Base-by-base conservation (phyloP, 2,329 filamentous ascomycete species). In the Colletotrichum tabaci region DNA sequence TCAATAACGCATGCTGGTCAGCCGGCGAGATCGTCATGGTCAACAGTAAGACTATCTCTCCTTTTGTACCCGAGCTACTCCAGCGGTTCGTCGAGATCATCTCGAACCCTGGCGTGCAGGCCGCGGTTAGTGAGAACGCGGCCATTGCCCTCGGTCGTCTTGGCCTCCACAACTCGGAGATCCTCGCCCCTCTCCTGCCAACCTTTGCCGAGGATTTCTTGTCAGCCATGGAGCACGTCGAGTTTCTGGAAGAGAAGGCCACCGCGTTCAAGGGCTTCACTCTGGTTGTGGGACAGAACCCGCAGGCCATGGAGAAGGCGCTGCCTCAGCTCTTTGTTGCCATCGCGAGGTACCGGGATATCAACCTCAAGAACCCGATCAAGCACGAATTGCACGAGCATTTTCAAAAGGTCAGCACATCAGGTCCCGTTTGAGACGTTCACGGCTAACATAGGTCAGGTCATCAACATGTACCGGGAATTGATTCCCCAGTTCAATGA, bases 1-100 rank as follows among this genome's bases (percentile, higher is more conserved):
- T 98, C 71, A 99, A 98, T 87, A 99, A 99, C 79, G 96, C 96
- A 26, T 98, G 96, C 84, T 99, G 96, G 96, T 97, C 95, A 8
- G 92, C 91, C 30, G 96, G 96, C 52, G 96, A 99, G 84, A 96
- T 98, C 73, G 91, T 95, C 18, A 91, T 98, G 81, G 91, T 94
- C 73, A 88, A 93, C 79, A 90, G 91, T 75, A 90, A 91, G 73
- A 90, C 88, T 65, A 93, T 98, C 90, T 87, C 87, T 1, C 92
- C 92, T 1, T 98, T 93, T 79, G 89, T 95, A 12, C 91, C 93
- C 26, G 89, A 93, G 73, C 85, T 99, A 18, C 91, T 97, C 70
- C 88, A 92, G 73, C 91, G 93, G 49, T 90, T 97, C 38, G 89
- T 94, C 49, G 89, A 92, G 66, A 98, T 98, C 76, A 90, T 98